phyloP scores from a whole-genome alignment of 2,329 filamentous ascomycete species.

The Pseudopithomyces maydicus region DNA sequence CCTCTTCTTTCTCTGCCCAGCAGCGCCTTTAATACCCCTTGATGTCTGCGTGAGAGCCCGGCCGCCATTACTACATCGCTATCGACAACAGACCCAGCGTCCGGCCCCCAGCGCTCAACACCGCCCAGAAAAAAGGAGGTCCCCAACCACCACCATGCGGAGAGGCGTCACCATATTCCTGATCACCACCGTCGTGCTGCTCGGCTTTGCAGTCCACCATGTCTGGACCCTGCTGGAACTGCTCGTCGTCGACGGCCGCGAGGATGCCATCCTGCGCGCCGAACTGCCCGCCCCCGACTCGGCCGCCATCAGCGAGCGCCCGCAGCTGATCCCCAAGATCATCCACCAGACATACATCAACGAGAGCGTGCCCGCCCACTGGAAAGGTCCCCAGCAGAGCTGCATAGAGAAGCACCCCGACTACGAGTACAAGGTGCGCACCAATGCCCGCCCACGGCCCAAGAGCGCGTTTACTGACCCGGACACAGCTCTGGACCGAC shows the following conservation, averaged over 20 bases:
- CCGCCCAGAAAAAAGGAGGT: slow-evolving; percentile 23
- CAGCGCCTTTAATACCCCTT: slow-evolving; percentile 14
- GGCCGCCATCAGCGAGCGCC: slow-evolving; percentile 59
- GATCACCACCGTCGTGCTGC: slow-evolving; percentile 66
- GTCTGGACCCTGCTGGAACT: slow-evolving; percentile 75
- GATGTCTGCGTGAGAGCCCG: slow-evolving; percentile 16
- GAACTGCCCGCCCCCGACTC: slow-evolving; percentile 71
- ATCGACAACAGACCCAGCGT: slow-evolving; percentile 7
- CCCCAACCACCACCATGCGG: slow-evolving; percentile 56
- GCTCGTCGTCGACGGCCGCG: slow-evolving; percentile 69
- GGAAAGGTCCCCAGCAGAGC: slow-evolving; percentile 67
- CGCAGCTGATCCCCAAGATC: slow-evolving; percentile 73
- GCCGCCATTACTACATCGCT: slow-evolving; percentile 15
- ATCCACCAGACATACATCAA: slow-evolving; percentile 80
- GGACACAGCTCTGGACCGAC: slow-evolving; percentile 74
- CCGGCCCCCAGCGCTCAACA: slow-evolving; percentile 1
- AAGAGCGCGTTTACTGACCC: slow-evolving; percentile 28
- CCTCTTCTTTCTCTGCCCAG: slow-evolving; percentile 13
- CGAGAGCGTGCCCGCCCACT: slow-evolving; percentile 68
- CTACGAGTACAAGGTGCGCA: slow-evolving; percentile 71
- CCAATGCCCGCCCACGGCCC: not conserved
- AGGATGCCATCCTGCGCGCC: slow-evolving; percentile 68
- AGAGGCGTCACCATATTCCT: slow-evolving; percentile 67
- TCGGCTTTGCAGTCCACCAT: slow-evolving; percentile 67
- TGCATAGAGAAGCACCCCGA: slow-evolving; percentile 71